phyloP scores from a whole-genome alignment of 352 stramenopile genomes.

The Pythium brachiatum region DNA sequence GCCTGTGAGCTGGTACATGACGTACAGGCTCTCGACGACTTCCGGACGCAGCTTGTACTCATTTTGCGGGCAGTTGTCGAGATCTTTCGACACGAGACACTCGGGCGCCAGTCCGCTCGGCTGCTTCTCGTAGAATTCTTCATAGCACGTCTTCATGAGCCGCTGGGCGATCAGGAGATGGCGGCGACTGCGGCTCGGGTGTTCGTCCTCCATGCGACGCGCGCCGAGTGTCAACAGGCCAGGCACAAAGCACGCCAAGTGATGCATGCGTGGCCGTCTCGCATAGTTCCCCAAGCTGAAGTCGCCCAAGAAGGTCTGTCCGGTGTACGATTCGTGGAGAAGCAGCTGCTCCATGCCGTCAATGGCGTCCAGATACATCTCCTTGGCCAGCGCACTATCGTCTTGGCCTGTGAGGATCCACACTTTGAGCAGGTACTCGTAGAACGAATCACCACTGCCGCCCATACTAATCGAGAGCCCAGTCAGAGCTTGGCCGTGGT shows the following conservation, averaged over 20 bases:
- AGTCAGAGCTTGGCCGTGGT: conserved; percentile 2
- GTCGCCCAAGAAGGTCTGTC: conserved; percentile 61
- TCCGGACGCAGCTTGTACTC: conserved; percentile 97
- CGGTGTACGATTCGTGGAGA: conserved; percentile 58
- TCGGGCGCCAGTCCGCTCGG: conserved; percentile 92
- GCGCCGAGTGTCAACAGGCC: conserved; percentile 91
- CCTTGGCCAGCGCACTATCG: conserved; percentile 47
- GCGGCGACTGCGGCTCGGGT: conserved; percentile 59
- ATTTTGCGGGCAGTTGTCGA: conserved; percentile 28
- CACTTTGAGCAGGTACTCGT: conserved; percentile 98
- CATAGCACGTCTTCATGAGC: conserved; percentile 92
- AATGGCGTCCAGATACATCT: conserved; percentile 94
- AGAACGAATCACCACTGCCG: conserved; percentile 96
- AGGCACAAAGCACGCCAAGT: conserved; percentile 96
- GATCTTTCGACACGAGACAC: conserved; percentile 44
- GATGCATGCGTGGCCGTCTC: conserved; percentile 89
- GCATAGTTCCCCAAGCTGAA: conserved; percentile 34
- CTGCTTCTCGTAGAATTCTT: conserved; percentile 91
- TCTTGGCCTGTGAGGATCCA: conserved; percentile 92
- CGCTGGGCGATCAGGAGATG: conserved; percentile 87
- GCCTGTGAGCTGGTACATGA: conserved; percentile 94
- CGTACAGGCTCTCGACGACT: conserved; percentile 94
- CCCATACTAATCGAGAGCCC: conserved; percentile 84
- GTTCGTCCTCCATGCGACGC: conserved; percentile 19
- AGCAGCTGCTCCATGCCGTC: conserved; percentile 92